Base-by-base conservation (phyloP, 768 basidiomycete species). In the Podaxis carcinomalis region DNA sequence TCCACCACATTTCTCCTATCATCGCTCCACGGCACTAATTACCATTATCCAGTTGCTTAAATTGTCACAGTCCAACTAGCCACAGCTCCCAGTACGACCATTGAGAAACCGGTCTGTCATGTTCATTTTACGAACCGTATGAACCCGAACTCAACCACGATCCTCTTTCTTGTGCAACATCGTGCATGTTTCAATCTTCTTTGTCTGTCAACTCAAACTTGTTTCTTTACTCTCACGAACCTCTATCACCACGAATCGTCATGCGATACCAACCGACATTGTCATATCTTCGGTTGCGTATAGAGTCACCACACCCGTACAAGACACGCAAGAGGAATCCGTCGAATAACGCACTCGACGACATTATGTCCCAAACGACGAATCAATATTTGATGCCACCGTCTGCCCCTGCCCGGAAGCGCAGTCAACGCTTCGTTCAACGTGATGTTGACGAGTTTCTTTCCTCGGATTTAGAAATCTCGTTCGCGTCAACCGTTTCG, bases 401-500 rank as follows among this genome's bases (percentile, higher is more conserved):
- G 14, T 68, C 79, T 21, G 73, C 74, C 14, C 80, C 78, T 60
- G 72, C 79, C 40, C 79, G 81, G 66, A 84, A 83, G 72, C 79
- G 75, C 59, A 80, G 72, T 60, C 80, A 82, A 64, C 73, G 74
- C 57, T 70, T 75, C 67, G 69, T 73, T 66, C 75, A 69, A 49
- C 66, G 83, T 67, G 84, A 87, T 61, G 71, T 84, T 56, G 86
- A 90, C 63, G 85, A 87, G 46, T 87, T 85, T 68, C 77, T 86
- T 54, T 84, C 86, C 36, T 88, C 87, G n/a, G 90, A 90, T 68
- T 81, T 92, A 51, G 92, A 93, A 69, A 75, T 86, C 40, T 92
- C 91, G 28, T 93, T 93, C 68, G 89, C 89, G 5, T 92, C 90
- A 32, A 90, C 82, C 62, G 87, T 93, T 71, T 93, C 92, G 5